A percentile compares a stretch with the other conserved stretches of the same genome.
Evolutionary conservation across 2,329 filamentous ascomycete genomes (phyloP).

Genomic region (Fusarium multiceps): DNA sequence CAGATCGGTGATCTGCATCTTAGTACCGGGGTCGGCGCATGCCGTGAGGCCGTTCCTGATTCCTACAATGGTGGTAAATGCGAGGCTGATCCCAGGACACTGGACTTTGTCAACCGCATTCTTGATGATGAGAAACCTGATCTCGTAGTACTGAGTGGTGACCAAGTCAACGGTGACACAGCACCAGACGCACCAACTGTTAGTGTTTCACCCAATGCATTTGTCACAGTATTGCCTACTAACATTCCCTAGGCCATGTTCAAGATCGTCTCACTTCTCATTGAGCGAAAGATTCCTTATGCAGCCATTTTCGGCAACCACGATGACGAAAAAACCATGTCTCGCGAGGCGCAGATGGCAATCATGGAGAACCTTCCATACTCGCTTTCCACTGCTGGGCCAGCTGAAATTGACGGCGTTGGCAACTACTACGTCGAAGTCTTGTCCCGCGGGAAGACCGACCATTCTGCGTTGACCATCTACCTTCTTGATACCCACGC

Average conservation of each 20-base stretch:
- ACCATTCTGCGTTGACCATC: constrained; percentile 92
- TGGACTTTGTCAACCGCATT: constrained; percentile 86
- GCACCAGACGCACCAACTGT: constrained; percentile 90
- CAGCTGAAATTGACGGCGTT: constrained; percentile 85
- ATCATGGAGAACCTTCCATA: constrained; percentile 89
- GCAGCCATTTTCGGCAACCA: constrained; percentile 97
- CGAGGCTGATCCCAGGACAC: constrained; percentile 89
- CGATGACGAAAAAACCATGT: constrained; percentile 88
- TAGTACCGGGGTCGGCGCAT: constrained; percentile 86
- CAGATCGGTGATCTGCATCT: constrained; percentile 95
- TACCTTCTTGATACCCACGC: constrained; percentile 94
- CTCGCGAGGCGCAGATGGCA: constrained; percentile 82
- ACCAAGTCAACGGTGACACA: constrained; percentile 95
- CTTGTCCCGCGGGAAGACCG: constrained; percentile 79
- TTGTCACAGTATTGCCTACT: background rate
- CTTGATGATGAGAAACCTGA: constrained; percentile 95
- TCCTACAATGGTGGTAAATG: constrained; percentile 79
- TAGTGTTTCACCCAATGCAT: constrained; percentile 46
- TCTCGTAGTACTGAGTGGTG: constrained; percentile 89
- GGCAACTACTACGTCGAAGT: constrained; percentile 97
- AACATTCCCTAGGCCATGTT: constrained; percentile 75
- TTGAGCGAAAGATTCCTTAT: constrained; percentile 89
- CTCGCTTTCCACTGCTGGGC: constrained; percentile 86
- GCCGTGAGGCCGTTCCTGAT: constrained; percentile 86
- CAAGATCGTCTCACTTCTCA: constrained; percentile 88